Evolutionary conservation across 2,329 filamentous ascomycete species (phyloP), one percentile per base, ranked within the genome.

Genomic region (Cladophialophora bantiana): DNA sequence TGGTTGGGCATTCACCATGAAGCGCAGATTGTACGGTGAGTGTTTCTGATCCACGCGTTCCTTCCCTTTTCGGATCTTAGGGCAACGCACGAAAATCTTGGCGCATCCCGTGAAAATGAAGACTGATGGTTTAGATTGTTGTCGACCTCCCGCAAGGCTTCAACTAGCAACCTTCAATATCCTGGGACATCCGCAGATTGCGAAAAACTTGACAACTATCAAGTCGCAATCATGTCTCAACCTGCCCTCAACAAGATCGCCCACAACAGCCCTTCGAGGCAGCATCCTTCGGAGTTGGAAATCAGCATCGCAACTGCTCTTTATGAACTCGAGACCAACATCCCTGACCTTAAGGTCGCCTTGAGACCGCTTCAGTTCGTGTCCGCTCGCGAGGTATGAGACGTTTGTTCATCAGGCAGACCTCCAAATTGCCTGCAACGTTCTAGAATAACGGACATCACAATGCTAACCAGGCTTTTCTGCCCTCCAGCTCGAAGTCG

Each of bases 271-370:
- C 91, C 94, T 77, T 97, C 94, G 85, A 89, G 93, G 88, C 88
- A 91, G 83, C 96, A 90, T 85, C 95, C 95, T 77, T 96, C 93
- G 76, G 95, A 99, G 90, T 90, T 98, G 78, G 95, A 99, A 92
- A 90, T 88, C 84, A 92, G 86, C 88, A 96, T 99, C 83, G 95
- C 95, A 82, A 91, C 90, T 85, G 95, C 95, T 85, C 92, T 99
- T 75, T 96, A 91, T 88, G 95, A 99, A 81, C 92, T 99, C 85
- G 95, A 99, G 93, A 94, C 90, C 87, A 97, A 97, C 90, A 97
- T 95, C 81, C 87, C 93, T 83, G 95, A 99, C 85, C 92, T 99
- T 85, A 96, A 94, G 91, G 89, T 88, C 80, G 91, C 93, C 77
- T 91, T 99, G 81, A 91, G 95, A 81, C 95, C 95, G 83, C 90